Base-by-base conservation (phyloP, 2,329 filamentous ascomycete species). In the Stagonosporopsis vannaccii region DNA sequence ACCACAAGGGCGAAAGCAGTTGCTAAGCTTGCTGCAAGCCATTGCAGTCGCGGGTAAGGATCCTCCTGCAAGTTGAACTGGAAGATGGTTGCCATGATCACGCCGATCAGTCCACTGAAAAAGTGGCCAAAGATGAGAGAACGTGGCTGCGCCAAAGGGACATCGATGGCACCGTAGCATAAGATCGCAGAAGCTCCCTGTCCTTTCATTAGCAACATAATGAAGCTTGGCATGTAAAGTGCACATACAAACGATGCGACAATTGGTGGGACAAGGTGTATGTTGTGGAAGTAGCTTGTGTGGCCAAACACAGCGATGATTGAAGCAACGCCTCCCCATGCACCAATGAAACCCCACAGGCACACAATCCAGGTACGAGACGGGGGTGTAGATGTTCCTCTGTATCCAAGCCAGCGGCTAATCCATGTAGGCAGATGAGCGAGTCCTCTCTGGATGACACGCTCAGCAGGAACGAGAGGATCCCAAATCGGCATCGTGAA, bases 351-450 rank as follows among this genome's bases (percentile, higher is more conserved):
- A 2, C 77, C 76, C 64, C 77, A 77, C 7, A 77, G 56, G 59
- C 74, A 80, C 39, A 79, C 32, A 67, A 65, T n/a, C 71, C 63
- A 59, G 58, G 62, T 56, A 61, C 56, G 66, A 13, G 70, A 68
- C 6, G 72, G 62, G 30, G 68, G 51, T n/a, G 61, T 48, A 9
- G 71, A 58, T 30, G 70, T 59, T 15, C 68, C 62, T 25, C 79
- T 72, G 48, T 79, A 75, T 36, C 79, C 79, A 5, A 96, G 77
- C 69, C 91, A 89, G 65, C 86, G 84, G n/a, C 89, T 84, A 23
- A 94, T 68, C 1, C 84, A 83, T 52, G 79, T 79, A 0, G 92
- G 92, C 2, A 96, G 72, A 36, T 80, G 63, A 11, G 67, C 46
- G 41, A 74, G 66, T 17, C 59, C 64, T 19, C 51, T 59, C 36